A percentile compares a stretch with the other conserved stretches of the same genome.
Evolutionary conservation across 495 filamentous ascomycete genomes (phyloP).

Genomic region (Lophiostoma macrostomum): DNA sequence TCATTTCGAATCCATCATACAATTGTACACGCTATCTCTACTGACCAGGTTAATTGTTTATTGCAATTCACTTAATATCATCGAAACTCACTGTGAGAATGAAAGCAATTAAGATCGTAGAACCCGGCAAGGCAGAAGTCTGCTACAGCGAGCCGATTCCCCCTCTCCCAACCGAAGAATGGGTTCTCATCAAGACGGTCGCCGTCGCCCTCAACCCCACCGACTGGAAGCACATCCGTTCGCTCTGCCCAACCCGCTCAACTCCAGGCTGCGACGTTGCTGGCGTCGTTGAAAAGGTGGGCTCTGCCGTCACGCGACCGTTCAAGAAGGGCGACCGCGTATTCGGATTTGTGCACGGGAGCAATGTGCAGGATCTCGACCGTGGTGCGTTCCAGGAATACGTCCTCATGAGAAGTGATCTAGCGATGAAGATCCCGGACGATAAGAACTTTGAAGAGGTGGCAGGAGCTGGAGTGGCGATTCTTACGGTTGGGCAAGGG

Average conservation of each 20-base stretch:
- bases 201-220: constrained; percentile 57
- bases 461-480: constrained; percentile 52
- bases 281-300: constrained; percentile 54
- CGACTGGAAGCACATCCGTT: constrained; percentile 60
- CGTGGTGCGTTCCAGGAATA: constrained; percentile 56
- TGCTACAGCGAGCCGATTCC: too few relatives aligned
- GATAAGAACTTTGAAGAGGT: constrained; percentile 53
- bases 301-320: constrained; percentile 46
- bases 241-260: constrained; percentile 26
- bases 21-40: too few relatives aligned
- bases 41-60: too few relatives aligned
- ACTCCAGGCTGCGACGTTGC: constrained; percentile 57
- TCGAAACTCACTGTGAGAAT: too few relatives aligned
- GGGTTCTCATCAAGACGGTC: constrained; percentile 45
- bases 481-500: constrained; percentile 49
- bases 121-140: too few relatives aligned
- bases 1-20: too few relatives aligned
- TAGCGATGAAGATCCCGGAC: constrained; percentile 53
- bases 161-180: not conserved
- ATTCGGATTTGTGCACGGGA: constrained; percentile 49
- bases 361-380: constrained; percentile 48
- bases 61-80: too few relatives aligned
- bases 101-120: too few relatives aligned
- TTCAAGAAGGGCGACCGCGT: constrained; percentile 55
- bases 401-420: constrained; percentile 48